Conservation (phyloP, 208 protist species). For the Acanthamoeba culbertsoni region DNA sequence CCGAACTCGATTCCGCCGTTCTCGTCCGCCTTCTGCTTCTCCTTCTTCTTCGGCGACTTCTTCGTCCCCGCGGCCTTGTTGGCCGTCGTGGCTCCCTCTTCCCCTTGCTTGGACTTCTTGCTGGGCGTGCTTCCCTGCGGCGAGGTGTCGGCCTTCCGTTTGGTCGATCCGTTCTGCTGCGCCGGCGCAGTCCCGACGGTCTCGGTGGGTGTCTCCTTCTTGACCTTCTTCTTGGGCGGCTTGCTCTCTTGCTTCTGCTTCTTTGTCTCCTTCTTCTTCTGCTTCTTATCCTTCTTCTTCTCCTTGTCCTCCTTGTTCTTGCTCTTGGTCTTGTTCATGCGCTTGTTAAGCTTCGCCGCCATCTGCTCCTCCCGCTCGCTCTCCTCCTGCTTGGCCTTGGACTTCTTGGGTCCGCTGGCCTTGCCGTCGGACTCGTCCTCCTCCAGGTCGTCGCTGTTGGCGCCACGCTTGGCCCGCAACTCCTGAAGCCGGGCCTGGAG, state of each 20-base stretch:
- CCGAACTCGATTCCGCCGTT: background rate
- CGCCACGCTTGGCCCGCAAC: background rate
- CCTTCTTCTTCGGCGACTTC: background rate
- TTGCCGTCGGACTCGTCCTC: background rate
- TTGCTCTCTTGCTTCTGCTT: background rate
- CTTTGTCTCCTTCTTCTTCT: background rate
- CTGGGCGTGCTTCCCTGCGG: too few relatives aligned
- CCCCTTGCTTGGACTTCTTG: background rate
- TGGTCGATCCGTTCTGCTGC: too few relatives aligned
- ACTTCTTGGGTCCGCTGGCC: background rate
- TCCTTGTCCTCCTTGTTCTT: conserved; percentile 1
- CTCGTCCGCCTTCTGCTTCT: background rate
- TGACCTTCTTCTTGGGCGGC: background rate
- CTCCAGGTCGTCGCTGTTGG: background rate
- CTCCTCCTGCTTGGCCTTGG: background rate
- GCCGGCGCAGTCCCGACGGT: background rate
- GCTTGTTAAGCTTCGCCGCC: background rate
- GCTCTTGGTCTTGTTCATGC: background rate
- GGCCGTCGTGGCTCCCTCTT: background rate
- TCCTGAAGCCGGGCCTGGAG: background rate
- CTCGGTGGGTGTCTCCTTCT: background rate
- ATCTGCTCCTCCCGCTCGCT: background rate
- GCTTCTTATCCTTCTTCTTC: conserved; percentile 9
- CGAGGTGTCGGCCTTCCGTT: background rate
- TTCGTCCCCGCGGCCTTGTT: background rate